phyloP scores from a whole-genome alignment of 176 grass and related monocot genomes.

The sorghum (Sorghum bicolor) region DNA sequence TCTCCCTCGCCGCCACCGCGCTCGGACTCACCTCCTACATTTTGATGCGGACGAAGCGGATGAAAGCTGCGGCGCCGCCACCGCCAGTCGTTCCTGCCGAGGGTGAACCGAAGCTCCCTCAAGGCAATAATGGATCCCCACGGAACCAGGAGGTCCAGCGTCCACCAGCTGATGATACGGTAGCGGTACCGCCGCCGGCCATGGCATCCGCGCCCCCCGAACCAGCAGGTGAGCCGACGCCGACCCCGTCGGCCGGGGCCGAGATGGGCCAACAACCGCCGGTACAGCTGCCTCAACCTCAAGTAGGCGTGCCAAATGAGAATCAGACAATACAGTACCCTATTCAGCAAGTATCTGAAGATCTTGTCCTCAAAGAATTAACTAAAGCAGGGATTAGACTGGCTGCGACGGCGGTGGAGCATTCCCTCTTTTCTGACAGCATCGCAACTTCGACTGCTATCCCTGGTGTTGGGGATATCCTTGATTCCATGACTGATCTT shows the following conservation, averaged over 20 bases:
- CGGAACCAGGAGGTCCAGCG: background rate
- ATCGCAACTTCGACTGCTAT: background rate
- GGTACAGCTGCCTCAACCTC: background rate
- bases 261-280: too few relatives aligned
- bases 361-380: background rate
- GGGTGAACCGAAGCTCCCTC: background rate
- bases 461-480: background rate
- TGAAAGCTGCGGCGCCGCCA: background rate
- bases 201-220: background rate
- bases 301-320: background rate
- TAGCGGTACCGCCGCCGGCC: background rate
- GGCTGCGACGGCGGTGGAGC: background rate
- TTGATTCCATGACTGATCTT: background rate
- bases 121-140: background rate
- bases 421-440: background rate
- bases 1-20: constrained; percentile 36
- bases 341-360: background rate
- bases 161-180: background rate
- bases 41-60: background rate
- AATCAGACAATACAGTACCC: background rate
- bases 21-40: constrained; percentile 29
- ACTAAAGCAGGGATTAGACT: background rate
- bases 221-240: background rate
- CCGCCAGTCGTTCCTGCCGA: background rate
- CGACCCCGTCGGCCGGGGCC: background rate